phyloP scores from a whole-genome alignment of 768 basidiomycete species.

The Leccinum truebloodii region DNA sequence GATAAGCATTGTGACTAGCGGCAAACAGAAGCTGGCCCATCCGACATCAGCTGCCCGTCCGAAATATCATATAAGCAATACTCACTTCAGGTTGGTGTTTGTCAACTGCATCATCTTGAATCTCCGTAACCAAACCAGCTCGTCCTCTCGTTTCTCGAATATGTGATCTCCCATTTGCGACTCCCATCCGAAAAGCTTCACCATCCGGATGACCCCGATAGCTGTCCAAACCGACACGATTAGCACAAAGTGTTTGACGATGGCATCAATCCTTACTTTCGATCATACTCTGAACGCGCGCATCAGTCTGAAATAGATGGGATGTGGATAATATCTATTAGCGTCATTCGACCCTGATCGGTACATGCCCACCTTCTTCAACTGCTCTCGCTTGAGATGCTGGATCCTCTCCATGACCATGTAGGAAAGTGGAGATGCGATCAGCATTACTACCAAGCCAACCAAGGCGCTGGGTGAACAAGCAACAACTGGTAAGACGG shows the following conservation, averaged over 20 bases:
- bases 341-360: background rate
- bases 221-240: background rate
- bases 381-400: constrained; percentile 1
- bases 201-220: constrained; percentile 3
- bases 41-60: background rate
- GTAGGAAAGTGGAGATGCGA: background rate
- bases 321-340: background rate
- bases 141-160: constrained; percentile 6
- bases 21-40: constrained; percentile 1
- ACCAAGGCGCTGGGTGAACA: background rate
- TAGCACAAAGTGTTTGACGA: background rate
- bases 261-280: background rate
- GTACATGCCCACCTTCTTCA: background rate
- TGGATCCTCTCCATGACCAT: constrained; percentile 1
- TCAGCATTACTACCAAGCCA: background rate
- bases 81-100: background rate
- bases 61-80: background rate
- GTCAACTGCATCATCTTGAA: background rate
- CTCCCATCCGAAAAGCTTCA: constrained; percentile 8
- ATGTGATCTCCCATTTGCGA: background rate
- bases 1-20: constrained; percentile 1
- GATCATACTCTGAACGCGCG: constrained; percentile 2
- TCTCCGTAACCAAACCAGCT: constrained; percentile 3
- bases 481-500: background rate
- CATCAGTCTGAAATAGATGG: background rate